phyloP scores from a whole-genome alignment of 495 filamentous ascomycete genomes.

The Xylaria cubensis region DNA sequence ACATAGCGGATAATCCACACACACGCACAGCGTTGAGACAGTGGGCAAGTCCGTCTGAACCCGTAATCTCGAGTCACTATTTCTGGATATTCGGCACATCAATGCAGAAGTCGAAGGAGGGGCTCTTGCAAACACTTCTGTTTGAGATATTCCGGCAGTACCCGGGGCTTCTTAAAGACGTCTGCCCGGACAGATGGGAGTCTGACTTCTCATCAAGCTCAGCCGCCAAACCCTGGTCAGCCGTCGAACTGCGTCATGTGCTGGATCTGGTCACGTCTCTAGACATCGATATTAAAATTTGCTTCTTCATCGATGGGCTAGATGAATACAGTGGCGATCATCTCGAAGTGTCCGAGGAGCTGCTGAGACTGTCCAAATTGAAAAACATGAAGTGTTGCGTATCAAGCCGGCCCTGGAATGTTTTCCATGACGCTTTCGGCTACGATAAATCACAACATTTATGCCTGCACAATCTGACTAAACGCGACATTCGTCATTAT shows the following conservation, averaged over 20 bases:
- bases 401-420: slow-evolving; percentile 57
- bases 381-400: slow-evolving; percentile 55
- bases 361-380: slow-evolving; percentile 12
- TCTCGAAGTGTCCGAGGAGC: slow-evolving; percentile 20
- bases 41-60: slow-evolving; percentile 34
- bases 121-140: slow-evolving; percentile 49
- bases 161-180: slow-evolving; percentile 30
- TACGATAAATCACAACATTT: slow-evolving; percentile 11
- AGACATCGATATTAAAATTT: slow-evolving; percentile 20
- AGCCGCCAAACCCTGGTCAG: slow-evolving; percentile 21
- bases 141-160: slow-evolving; percentile 42
- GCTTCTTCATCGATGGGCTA: slow-evolving; percentile 40
- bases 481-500: slow-evolving; percentile 42
- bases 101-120: slow-evolving; percentile 48
- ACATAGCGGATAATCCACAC: slow-evolving; percentile 29
- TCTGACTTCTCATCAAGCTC: slow-evolving; percentile 13
- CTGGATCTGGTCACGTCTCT: slow-evolving; percentile 2
- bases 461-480: slow-evolving; percentile 37
- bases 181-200: slow-evolving; percentile 30
- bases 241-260: slow-evolving; percentile 11
- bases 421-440: slow-evolving; percentile 51
- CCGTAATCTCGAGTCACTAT: slow-evolving; percentile 46
- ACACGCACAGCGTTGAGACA: slow-evolving; percentile 23
- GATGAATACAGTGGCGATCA: slow-evolving; percentile 38
- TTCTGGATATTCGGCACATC: slow-evolving; percentile 48